Evolutionary conservation across 1,284 basidiomycete genomes (phyloP).

Genomic region (Puccinia polysora): DNA sequence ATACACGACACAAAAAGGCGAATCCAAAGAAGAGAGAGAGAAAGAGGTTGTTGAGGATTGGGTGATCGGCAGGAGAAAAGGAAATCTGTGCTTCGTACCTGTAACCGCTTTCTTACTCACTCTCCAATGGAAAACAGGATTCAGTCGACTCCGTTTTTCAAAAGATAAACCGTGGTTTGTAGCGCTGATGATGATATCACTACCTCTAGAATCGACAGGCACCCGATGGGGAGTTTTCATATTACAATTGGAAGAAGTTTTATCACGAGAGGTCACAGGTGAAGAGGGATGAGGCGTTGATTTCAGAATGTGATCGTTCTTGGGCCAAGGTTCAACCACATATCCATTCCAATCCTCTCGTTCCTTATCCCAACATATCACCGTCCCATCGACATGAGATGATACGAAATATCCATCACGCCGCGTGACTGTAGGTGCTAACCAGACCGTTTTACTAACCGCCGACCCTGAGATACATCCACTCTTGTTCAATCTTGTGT

Average conservation of each 20-base stretch:
- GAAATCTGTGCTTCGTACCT: constrained; percentile 23
- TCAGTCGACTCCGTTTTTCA: constrained; percentile 30
- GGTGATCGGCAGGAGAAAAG: background rate
- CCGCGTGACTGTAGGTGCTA: constrained; percentile 43
- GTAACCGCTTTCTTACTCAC: constrained; percentile 19
- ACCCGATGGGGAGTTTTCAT: background rate
- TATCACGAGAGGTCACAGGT: background rate
- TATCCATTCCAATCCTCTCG: constrained; percentile 30
- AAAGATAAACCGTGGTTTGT: background rate
- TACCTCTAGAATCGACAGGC: background rate
- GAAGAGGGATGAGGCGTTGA: constrained; percentile 7
- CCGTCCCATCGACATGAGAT: constrained; percentile 26
- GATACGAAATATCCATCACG: constrained; percentile 13
- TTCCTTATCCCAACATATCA: constrained; percentile 41
- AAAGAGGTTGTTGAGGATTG: background rate
- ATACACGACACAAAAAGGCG: background rate
- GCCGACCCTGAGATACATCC: constrained; percentile 49
- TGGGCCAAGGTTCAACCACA: constrained; percentile 10
- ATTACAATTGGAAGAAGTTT: background rate
- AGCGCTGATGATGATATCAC: constrained; percentile 20
- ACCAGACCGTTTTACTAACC: constrained; percentile 51
- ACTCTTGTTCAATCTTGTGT: constrained; percentile 52
- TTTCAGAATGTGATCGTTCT: background rate
- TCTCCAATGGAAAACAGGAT: constrained; percentile 39
- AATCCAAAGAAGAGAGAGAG: background rate